Evolutionary conservation across 352 stramenopile genomes (phyloP), one percentile per base, ranked within the genome.

Genomic region (Globisporangium spinosum): DNA sequence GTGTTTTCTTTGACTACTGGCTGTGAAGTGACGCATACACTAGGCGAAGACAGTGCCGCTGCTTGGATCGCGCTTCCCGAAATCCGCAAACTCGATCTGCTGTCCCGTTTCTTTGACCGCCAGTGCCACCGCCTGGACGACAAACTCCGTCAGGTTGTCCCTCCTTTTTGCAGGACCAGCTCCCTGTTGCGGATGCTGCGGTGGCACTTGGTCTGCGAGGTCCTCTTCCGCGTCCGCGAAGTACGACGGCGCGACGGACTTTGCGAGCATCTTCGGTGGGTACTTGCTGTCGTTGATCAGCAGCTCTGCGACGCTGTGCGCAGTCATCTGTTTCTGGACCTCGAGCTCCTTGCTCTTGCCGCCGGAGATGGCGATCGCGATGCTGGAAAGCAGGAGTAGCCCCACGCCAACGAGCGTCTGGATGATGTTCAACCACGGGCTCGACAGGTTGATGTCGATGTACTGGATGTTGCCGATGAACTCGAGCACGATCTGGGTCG

Each of bases 191-290:
- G 38, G 38, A 45, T 32, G 4, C 29, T 32, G 38, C n/a, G 47
- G n/a, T 5, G 47, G n/a, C n/a, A 27, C 23, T 55, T 22, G 47
- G 23, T 55, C 23, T 55, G n/a, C 23, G n/a, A 55, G 17, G 9
- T 25, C 47, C 8, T 55, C 47, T 23, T 55, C 47, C 20, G 47
- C 47, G 12, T 55, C 47, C 9, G 47, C n/a, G 3, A 55, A 55
- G 47, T 15, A 27, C n/a, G n/a, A 22, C 47, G 47, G 43, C 69
- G 80, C 29, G 76, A 77, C 15, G 71, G 71, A 7, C 75, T 10
- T 2, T 59, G 77, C 4, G 40, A 58, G 20, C 25, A 62, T 23
- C 70, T 2, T 9, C 17, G 43, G 20, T 12, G 61, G 61, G 61
- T 59, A 67, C 25, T 67, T 67, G 22, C 13, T 20, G 17, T 67